A percentile compares a stretch with the other conserved stretches of the same genome.
Conservation (phyloP, 1,139 yeast genomes). For the Debaryomycetaceae sp. region DNA sequence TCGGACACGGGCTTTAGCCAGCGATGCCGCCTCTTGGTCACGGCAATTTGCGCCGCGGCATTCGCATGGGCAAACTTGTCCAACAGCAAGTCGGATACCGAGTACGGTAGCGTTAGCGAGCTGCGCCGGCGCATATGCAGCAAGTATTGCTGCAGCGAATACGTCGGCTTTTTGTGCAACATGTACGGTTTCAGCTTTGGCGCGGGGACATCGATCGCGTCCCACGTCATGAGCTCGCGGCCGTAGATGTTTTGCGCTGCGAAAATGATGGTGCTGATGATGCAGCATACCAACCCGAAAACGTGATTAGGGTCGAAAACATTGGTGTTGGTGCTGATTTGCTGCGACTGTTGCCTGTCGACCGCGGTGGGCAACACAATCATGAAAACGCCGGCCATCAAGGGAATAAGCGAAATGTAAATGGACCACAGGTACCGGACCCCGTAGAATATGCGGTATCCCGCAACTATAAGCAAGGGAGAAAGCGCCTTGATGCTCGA, state of each 20-base stretch:
- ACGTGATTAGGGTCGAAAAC: slow-evolving; percentile 10
- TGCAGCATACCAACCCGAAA: slow-evolving; percentile 21
- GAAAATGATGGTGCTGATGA: slow-evolving; percentile 23
- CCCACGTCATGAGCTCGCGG: slow-evolving; percentile 31
- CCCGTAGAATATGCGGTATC: slow-evolving; percentile 22
- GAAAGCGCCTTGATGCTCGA: slow-evolving; percentile 31
- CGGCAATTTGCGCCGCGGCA: slow-evolving; percentile 7
- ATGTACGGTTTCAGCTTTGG: not conserved
- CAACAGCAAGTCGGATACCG: slow-evolving; percentile 22
- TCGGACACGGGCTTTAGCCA: slow-evolving; percentile 14
- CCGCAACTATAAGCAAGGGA: slow-evolving; percentile 26
- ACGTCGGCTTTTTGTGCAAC: not conserved
- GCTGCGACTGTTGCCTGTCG: slow-evolving; percentile 3
- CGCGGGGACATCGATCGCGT: slow-evolving; percentile 3
- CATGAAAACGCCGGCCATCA: slow-evolving; percentile 27
- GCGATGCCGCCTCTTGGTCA: slow-evolving; percentile 6
- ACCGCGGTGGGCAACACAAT: slow-evolving; percentile 22
- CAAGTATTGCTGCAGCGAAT: not conserved
- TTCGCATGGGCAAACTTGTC: slow-evolving; percentile 16
- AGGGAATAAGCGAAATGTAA: slow-evolving; percentile 25
- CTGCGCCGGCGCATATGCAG: slow-evolving; percentile 9
- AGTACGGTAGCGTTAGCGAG: slow-evolving; percentile 20
- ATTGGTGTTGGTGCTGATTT: slow-evolving; percentile 1
- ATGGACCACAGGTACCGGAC: slow-evolving; percentile 24
- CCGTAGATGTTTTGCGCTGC: slow-evolving; percentile 34